Evolutionary conservation across 352 stramenopile genomes (phyloP).

Genomic region (Pythium sp.): DNA sequence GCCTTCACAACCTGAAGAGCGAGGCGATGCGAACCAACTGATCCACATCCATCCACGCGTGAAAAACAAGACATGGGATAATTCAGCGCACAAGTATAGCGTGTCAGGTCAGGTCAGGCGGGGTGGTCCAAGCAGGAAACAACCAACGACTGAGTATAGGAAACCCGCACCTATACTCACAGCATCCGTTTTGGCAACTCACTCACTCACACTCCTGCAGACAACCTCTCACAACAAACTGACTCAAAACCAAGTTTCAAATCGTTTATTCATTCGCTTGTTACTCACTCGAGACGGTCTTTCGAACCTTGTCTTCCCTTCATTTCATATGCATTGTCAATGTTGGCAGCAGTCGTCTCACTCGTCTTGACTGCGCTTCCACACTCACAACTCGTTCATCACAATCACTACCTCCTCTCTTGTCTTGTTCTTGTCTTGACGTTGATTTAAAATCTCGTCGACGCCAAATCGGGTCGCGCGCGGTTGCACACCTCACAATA

Average conservation of each 20-base stretch:
- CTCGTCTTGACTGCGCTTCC: not conserved
- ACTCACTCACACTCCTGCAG: not conserved
- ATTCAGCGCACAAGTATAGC: not conserved
- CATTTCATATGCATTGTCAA: not conserved
- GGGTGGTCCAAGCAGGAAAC: not conserved
- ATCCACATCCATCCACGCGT: not conserved
- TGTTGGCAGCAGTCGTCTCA: not conserved
- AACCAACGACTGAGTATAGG: not conserved
- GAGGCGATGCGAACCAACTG: not conserved
- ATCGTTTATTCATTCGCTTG: not conserved
- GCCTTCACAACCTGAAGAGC: too few relatives aligned
- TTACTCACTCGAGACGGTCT: not conserved
- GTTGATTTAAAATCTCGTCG: constrained; percentile 61
- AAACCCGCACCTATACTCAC: not conserved
- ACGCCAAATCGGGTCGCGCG: constrained; percentile 68
- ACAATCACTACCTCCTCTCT: not conserved
- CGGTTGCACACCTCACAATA: constrained; percentile 91
- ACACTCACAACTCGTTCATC: not conserved
- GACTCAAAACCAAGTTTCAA: not conserved
- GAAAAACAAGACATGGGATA: not conserved
- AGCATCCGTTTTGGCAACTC: not conserved
- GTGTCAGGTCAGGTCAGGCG: not conserved
- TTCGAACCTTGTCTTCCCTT: not conserved
- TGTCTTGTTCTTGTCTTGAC: not conserved
- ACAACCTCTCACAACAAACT: too few relatives aligned